Evolutionary conservation across 192 early-diverging fungal species (phyloP), one percentile per base, ranked within the genome.

Genomic region (Mortierella alpina): DNA sequence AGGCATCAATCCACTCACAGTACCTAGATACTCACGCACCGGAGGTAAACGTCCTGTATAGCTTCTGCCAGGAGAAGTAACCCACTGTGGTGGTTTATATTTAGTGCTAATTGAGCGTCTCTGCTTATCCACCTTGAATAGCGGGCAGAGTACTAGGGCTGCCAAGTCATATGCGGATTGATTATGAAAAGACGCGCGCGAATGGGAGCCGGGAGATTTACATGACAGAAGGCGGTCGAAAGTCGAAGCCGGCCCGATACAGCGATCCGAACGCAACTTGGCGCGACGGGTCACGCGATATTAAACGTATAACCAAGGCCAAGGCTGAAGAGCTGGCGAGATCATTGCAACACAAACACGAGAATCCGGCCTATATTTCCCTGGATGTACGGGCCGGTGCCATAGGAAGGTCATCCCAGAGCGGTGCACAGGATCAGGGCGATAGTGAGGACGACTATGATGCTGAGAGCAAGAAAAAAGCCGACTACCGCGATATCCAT

Each of bases 401-500:
- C 42, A 53, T 3, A 2, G 31, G 31, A 31, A 31, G 31, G 31
- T 31, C 31, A 31, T 31, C 31, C 31, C 31, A 31, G 1, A 31
- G 31, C 31, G 3, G 31, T 31, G 31, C 1, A 31, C 31, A 44
- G 17, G 59, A 17, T 61, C 59, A 59, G 18, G 9, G 5, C 62
- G 44, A 31, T 22, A 44, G 52, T 4, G 51, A 58, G 17, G n/a
- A 65, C 10, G 22, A n/a, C 7, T 12, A 73, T 31, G 58, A 59
- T n/a, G 61, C 49, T 20, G 17, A 59, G 12, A 23, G 53, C 23
- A 53, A 39, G 39, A 77, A 70, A 45, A 71, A 75, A 11, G 63
- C 77, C 2, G 83, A 87, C 60, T 87, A 87, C 45, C 68, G 84
- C n/a, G 78, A 81, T 57, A 82, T 87, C 7, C 77, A 85, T 31